phyloP scores from a whole-genome alignment of 306 rosid species.

The Fragaria nilgerrensis region DNA sequence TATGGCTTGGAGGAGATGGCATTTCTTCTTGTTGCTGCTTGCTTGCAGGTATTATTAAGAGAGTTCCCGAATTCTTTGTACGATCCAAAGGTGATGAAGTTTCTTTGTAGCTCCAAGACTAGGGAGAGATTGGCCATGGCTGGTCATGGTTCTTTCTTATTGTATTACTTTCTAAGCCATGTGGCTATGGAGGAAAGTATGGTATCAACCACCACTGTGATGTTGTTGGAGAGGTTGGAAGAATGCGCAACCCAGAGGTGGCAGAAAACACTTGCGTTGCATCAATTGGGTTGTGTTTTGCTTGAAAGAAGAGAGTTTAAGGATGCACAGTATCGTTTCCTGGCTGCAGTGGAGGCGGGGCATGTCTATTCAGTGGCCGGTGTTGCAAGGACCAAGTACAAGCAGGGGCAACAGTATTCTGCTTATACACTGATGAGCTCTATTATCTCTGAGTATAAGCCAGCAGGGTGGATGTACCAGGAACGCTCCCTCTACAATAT shows the following conservation, averaged over 20 bases:
- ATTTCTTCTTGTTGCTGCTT: slow-evolving; percentile 58
- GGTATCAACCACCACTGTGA: slow-evolving; percentile 53
- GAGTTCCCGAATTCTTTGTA: slow-evolving; percentile 56
- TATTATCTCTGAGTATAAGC: slow-evolving; percentile 54
- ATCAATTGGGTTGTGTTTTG: slow-evolving; percentile 67
- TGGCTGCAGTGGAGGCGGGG: slow-evolving; percentile 57
- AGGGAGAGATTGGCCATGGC: slow-evolving; percentile 49
- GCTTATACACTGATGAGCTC: slow-evolving; percentile 70
- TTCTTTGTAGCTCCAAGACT: slow-evolving; percentile 46
- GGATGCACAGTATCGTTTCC: slow-evolving; percentile 53
- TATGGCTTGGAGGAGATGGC: slow-evolving; percentile 75
- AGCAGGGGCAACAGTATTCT: slow-evolving; percentile 69
- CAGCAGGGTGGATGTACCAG: slow-evolving; percentile 90
- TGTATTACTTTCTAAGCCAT: slow-evolving; percentile 74
- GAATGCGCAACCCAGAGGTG: slow-evolving; percentile 60
- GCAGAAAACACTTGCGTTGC: slow-evolving; percentile 65
- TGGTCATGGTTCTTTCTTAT: slow-evolving; percentile 57
- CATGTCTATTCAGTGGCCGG: slow-evolving; percentile 78
- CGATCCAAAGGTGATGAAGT: slow-evolving; percentile 42
- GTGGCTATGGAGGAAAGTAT: slow-evolving; percentile 73
- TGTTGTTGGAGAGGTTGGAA: slow-evolving; percentile 61
- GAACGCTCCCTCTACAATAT: slow-evolving; percentile 67
- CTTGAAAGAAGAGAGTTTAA: slow-evolving; percentile 63
- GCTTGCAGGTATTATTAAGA: slow-evolving; percentile 72
- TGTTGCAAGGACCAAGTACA: slow-evolving; percentile 65